Evolutionary conservation across 129 eudicot genomes (phyloP).

Genomic region (Flaveria bidentis): DNA sequence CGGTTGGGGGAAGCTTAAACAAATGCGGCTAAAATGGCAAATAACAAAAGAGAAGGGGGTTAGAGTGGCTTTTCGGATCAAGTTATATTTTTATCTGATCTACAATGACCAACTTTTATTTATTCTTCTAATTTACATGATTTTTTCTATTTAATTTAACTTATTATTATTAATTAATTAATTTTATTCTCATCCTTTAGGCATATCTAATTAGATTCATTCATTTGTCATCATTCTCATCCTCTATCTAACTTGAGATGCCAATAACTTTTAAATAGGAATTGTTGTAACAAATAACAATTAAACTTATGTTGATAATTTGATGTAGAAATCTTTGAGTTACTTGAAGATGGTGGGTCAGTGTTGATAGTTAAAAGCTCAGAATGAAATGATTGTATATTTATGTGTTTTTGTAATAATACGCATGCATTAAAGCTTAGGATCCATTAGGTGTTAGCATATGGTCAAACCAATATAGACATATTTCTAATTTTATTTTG

Average conservation of each 20-base stretch:
- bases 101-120: conserved; percentile 53
- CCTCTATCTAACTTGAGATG: conserved; percentile 36
- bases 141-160: conserved; percentile 31
- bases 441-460: no score
- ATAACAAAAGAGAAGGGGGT: conserved; percentile 46
- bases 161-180: conserved; percentile 16
- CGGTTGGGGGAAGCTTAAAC: conserved; percentile 41
- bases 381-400: no score
- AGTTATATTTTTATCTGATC: conserved; percentile 55
- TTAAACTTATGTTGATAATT: background rate
- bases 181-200: conserved; percentile 23
- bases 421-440: no score
- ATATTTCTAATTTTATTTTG: no score
- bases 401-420: no score
- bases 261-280: conserved; percentile 32
- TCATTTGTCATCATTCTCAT: conserved; percentile 42
- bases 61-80: conserved; percentile 68
- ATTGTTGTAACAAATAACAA: conserved; percentile 34
- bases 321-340: conserved; percentile 1
- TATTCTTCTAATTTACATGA: conserved; percentile 34
- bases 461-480: no score
- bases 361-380: no score
- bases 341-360: background rate
- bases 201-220: conserved; percentile 48
- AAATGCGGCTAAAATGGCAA: conserved; percentile 46